Conservation (phyloP, 768 basidiomycete species). For the Phlegmacium glaucopus region DNA sequence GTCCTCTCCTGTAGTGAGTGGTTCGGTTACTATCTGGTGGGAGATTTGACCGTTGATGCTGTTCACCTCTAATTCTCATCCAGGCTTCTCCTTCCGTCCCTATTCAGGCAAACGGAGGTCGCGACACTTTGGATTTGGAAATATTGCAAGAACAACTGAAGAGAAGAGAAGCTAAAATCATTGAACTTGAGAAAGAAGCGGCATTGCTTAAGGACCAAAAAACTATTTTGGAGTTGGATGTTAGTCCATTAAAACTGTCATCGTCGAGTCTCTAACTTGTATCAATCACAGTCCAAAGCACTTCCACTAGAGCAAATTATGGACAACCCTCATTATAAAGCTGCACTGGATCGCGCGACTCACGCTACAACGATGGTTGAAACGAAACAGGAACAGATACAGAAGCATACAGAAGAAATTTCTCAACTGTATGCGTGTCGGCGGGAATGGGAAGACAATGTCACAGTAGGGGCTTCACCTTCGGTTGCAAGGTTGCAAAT, state of each 20-base stretch:
- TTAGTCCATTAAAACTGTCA: constrained; percentile 18
- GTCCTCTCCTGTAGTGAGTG: constrained; percentile 74
- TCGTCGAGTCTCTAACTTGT: constrained; percentile 1
- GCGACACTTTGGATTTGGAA: constrained; percentile 32
- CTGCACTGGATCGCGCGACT: constrained; percentile 52
- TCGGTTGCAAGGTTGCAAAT: background rate
- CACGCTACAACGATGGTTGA: constrained; percentile 39
- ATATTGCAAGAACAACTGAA: constrained; percentile 41
- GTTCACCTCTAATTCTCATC: constrained; percentile 37
- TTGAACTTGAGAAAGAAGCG: constrained; percentile 44
- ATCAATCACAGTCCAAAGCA: constrained; percentile 31
- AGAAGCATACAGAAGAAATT: constrained; percentile 42
- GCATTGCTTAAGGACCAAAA: constrained; percentile 44
- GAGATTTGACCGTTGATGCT: constrained; percentile 48
- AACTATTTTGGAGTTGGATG: constrained; percentile 42
- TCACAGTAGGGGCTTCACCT: constrained; percentile 34
- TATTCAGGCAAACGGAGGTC: constrained; percentile 34
- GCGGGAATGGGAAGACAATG: constrained; percentile 44
- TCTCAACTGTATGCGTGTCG: constrained; percentile 34
- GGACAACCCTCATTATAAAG: constrained; percentile 52
- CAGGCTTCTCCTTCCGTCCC: constrained; percentile 38
- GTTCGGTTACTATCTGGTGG: constrained; percentile 57
- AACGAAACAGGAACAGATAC: constrained; percentile 37
- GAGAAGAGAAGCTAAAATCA: constrained; percentile 42
- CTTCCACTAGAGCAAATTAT: constrained; percentile 42